Evolutionary conservation across 2,329 filamentous ascomycete species (phyloP).

Genomic region (Diplocarpon rosae): DNA sequence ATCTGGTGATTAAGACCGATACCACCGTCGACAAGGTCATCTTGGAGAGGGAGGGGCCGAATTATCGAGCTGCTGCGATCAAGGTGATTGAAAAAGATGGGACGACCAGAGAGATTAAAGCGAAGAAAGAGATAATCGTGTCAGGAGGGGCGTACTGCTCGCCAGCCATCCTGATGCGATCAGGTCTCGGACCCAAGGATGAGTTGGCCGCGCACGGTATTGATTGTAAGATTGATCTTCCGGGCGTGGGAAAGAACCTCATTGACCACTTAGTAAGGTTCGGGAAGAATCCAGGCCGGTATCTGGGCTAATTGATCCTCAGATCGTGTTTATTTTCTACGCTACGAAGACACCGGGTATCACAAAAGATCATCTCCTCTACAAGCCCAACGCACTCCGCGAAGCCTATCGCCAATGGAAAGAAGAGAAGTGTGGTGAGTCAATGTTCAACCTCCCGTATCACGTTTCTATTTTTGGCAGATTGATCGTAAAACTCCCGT

Average conservation of each 20-base stretch:
- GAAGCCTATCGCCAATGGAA: slow-evolving; percentile 44
- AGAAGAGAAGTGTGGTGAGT: slow-evolving; percentile 40
- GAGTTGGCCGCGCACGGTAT: slow-evolving; percentile 36
- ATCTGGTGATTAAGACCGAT: slow-evolving; percentile 34
- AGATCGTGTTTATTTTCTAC: slow-evolving; percentile 50
- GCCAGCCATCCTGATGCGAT: slow-evolving; percentile 36
- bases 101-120: slow-evolving; percentile 29
- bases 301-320: slow-evolving; percentile 3
- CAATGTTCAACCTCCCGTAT: no score
- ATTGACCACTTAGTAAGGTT: slow-evolving; percentile 40
- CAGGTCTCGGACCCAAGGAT: slow-evolving; percentile 33
- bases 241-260: slow-evolving; percentile 52
- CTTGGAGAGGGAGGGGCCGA: slow-evolving; percentile 29
- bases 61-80: slow-evolving; percentile 36
- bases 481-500: no score
- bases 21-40: slow-evolving; percentile 42
- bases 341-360: slow-evolving; percentile 40
- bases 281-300: slow-evolving; percentile 3
- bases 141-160: slow-evolving; percentile 37
- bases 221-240: slow-evolving; percentile 42
- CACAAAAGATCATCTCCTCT: slow-evolving; percentile 46
- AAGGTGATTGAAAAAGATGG: slow-evolving; percentile 33
- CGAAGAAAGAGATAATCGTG: slow-evolving; percentile 37
- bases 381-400: slow-evolving; percentile 40
- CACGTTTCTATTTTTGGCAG: no score